A percentile compares a stretch with the other conserved stretches of the same genome.
Conservation (phyloP, 2,329 filamentous ascomycete species). For the Beauveria asiatica region DNA sequence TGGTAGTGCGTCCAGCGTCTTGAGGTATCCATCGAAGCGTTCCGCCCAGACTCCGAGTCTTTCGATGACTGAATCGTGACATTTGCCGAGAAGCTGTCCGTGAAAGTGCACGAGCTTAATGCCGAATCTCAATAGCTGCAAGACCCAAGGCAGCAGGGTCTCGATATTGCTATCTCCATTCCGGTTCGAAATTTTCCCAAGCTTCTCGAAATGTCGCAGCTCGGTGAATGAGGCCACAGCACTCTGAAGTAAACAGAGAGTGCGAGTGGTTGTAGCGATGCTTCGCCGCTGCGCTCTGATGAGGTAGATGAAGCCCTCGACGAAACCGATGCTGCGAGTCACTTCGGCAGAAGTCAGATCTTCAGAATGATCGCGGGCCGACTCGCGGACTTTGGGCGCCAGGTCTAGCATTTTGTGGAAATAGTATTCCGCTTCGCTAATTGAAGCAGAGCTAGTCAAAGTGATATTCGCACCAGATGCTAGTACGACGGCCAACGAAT, state of each 20-base stretch:
- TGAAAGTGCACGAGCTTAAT: slow-evolving; percentile 57
- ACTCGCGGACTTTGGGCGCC: slow-evolving; percentile 57
- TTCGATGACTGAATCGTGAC: slow-evolving; percentile 36
- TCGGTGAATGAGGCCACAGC: slow-evolving; percentile 27
- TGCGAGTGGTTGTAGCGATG: slow-evolving; percentile 32
- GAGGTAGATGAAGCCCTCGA: slow-evolving; percentile 78
- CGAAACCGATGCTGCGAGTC: slow-evolving; percentile 66
- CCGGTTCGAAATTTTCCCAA: slow-evolving; percentile 23
- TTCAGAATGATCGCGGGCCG: slow-evolving; percentile 66
- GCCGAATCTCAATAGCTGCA: slow-evolving; percentile 57
- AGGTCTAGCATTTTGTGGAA: slow-evolving; percentile 74
- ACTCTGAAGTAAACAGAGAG: slow-evolving; percentile 31
- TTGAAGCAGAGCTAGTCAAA: slow-evolving; percentile 16
- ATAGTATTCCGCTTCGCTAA: slow-evolving; percentile 52
- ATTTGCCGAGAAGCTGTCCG: slow-evolving; percentile 49
- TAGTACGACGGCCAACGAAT: slow-evolving; percentile 61
- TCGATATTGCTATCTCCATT: slow-evolving; percentile 19
- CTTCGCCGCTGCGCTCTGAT: slow-evolving; percentile 50
- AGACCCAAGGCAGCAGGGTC: slow-evolving; percentile 48
- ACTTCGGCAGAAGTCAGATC: slow-evolving; percentile 79
- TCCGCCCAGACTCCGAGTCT: slow-evolving; percentile 42
- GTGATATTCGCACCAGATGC: slow-evolving; percentile 41
- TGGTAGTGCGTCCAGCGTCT: slow-evolving; percentile 33
- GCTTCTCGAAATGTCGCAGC: slow-evolving; percentile 11
- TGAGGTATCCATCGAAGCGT: slow-evolving; percentile 35